Percentiles rank a stretch among this genome's conserved stretches.
These are phyloP conservation scores for Trichoderma gracile DNA, from an alignment of 2,329 filamentous ascomycete genomes.

Conservation along the genomic window DNA sequence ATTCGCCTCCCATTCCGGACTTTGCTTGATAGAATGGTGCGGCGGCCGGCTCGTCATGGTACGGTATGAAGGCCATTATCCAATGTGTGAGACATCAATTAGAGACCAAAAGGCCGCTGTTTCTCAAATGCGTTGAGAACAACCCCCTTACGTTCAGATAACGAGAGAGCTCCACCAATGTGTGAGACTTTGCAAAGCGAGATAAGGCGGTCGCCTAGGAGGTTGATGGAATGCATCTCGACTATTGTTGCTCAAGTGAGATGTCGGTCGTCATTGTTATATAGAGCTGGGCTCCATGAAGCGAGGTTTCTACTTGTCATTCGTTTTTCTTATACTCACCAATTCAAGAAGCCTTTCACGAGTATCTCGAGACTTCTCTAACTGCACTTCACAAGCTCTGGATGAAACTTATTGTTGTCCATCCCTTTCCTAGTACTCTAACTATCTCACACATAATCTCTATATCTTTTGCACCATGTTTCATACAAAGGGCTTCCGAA, in stretches of 20 bases:
- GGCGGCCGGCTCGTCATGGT: neutral
- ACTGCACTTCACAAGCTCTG: neutral
- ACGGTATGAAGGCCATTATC: conserved; percentile 4
- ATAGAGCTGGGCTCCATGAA: neutral
- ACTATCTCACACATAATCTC: neutral
- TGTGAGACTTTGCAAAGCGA: conserved; percentile 22
- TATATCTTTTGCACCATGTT: neutral
- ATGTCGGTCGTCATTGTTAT: neutral
- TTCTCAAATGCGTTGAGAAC: conserved; percentile 4
- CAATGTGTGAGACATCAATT: conserved; percentile 23
- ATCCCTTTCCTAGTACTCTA: neutral
- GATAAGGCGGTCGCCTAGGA: conserved; percentile 18
- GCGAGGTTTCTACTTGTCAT: neutral
- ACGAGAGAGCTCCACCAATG: neutral
- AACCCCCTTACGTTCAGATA: conserved; percentile 16
- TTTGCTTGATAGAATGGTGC: neutral
- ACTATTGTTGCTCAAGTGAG: neutral
- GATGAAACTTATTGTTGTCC: neutral
- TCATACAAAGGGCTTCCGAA: conserved; percentile 12
- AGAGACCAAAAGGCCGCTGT: conserved; percentile 8
- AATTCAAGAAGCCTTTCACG: neutral
- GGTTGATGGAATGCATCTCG: conserved; percentile 6
- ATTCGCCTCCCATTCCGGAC: neutral
- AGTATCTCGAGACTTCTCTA: neutral
- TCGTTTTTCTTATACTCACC: neutral